A percentile compares a stretch with the other conserved stretches of the same genome.
phyloP scores from a whole-genome alignment of 2,329 filamentous ascomycete species.

The Diaporthe helianthi region DNA sequence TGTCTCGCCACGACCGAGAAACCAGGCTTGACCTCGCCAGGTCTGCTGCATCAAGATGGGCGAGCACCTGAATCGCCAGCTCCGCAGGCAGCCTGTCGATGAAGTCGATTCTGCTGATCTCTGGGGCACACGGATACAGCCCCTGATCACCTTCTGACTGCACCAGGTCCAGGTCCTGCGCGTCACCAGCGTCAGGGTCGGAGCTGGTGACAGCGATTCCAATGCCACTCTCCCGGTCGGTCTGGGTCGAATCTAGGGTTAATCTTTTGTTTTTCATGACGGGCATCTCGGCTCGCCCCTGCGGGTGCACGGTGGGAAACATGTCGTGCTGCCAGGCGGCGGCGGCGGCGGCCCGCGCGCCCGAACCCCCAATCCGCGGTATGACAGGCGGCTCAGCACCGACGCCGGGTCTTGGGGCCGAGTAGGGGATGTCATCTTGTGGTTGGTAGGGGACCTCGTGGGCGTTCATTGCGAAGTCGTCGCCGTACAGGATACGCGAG shows the following conservation, averaged over 20 bases:
- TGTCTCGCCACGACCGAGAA: constrained; percentile 56
- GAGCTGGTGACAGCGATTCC: constrained; percentile 62
- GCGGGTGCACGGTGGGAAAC: constrained; percentile 36
- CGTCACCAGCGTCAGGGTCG: constrained; percentile 45
- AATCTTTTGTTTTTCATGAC: constrained; percentile 51
- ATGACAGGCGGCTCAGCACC: constrained; percentile 66
- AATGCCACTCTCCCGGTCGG: constrained; percentile 70
- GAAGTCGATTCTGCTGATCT: constrained; percentile 65
- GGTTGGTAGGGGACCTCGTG: constrained; percentile 34
- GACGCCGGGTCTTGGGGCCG: constrained; percentile 55
- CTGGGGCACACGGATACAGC: constrained; percentile 42
- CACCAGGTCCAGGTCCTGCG: constrained; percentile 34
- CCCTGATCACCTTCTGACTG: constrained; percentile 41
- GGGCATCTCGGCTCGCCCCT: constrained; percentile 17
- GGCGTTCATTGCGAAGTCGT: constrained; percentile 42
- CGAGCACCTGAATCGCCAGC: constrained; percentile 65
- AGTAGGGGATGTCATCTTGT: constrained; percentile 32
- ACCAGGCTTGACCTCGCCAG: constrained; percentile 59
- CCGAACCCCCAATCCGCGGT: constrained; percentile 64
- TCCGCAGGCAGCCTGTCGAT: constrained; percentile 62
- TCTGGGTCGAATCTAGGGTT: constrained; percentile 55
- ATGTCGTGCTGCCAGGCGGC: constrained; percentile 66
- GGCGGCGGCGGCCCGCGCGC: constrained; percentile 63
- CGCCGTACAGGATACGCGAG: constrained; percentile 53
- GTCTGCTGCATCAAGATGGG: constrained; percentile 60